Evolutionary conservation across 2,329 filamentous ascomycete species (phyloP).

Genomic region (Metarhizium sp.): DNA sequence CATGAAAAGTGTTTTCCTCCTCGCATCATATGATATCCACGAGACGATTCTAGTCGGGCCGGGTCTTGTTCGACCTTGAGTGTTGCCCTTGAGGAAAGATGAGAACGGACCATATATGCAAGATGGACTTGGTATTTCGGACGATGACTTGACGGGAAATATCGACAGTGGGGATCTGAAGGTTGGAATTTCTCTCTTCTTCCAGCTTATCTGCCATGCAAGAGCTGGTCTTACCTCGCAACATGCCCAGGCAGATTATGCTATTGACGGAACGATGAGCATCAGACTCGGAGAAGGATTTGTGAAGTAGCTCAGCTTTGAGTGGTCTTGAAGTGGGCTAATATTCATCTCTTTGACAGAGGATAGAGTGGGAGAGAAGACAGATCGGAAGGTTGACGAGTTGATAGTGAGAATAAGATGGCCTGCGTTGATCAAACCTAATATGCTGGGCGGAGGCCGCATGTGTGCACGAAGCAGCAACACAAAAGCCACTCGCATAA

Average conservation of each 20-base stretch:
- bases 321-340: slow-evolving; percentile 10
- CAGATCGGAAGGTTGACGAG: slow-evolving; percentile 14
- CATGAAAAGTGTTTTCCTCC: background rate
- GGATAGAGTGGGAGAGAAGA: slow-evolving; percentile 13
- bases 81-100: background rate
- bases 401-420: slow-evolving; percentile 29
- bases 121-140: background rate
- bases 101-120: background rate
- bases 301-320: slow-evolving; percentile 6
- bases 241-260: background rate
- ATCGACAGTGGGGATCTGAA: background rate
- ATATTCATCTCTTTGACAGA: slow-evolving; percentile 2
- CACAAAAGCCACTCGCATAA: no score
- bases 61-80: background rate
- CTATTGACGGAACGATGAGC: background rate
- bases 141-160: slow-evolving; percentile 2
- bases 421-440: slow-evolving; percentile 20
- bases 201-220: background rate
- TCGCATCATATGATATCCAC: slow-evolving; percentile 1
- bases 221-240: background rate
- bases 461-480: background rate
- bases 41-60: background rate
- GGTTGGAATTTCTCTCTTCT: background rate
- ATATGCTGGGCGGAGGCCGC: background rate
- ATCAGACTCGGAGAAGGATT: background rate